Evolutionary conservation across 2,329 filamentous ascomycete genomes (phyloP), one percentile per base, ranked within the genome.

Genomic region (Truncatella angustata): DNA sequence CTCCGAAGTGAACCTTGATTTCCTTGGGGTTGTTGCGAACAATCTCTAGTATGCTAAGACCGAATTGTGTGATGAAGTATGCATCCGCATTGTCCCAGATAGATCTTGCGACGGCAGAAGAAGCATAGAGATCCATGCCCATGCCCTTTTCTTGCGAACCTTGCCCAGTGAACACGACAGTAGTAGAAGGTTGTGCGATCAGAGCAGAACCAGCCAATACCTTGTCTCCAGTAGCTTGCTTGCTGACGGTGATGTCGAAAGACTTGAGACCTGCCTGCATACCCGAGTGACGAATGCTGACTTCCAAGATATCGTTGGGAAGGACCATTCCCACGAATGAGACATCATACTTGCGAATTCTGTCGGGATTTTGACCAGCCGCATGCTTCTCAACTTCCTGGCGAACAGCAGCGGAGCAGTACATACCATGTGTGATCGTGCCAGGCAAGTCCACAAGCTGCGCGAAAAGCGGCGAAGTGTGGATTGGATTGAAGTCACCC

Each of bases 111-210:
- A 62, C 62, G 9, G 61, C 20, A 21, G 61, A 67, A 1, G 53
- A 55, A 11, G 57, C 63, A 45, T 73, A 73, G n/a, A 74, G 56
- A n/a, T 67, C 66, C 70, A 73, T 73, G 1, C 72, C 72, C 72
- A 74, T 75, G 9, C 59, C 61, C 14, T 62, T 53, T 42, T 64
- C 61, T 53, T 73, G 71, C 34, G 64, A 68, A 5, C 72, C 72
- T 52, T 75, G 72, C 1, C 72, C 72, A 6, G 68, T 71, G 51
- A 75, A 75, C 11, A 73, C 39, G 44, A 68, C 69, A 1, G 69
- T 66, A 3, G 71, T 70, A 3, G 51, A 50, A 3, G 56, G 56
- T 32, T 66, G 68, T 47, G 66, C 67, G 37, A 67, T 56, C 45
- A 51, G 57, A 12, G 56, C 54, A 16, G 55, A 50, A 0, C 58